Evolutionary conservation across 2,329 filamentous ascomycete genomes (phyloP).

Genomic region (Immersiporthe knoxdaviesiana): DNA sequence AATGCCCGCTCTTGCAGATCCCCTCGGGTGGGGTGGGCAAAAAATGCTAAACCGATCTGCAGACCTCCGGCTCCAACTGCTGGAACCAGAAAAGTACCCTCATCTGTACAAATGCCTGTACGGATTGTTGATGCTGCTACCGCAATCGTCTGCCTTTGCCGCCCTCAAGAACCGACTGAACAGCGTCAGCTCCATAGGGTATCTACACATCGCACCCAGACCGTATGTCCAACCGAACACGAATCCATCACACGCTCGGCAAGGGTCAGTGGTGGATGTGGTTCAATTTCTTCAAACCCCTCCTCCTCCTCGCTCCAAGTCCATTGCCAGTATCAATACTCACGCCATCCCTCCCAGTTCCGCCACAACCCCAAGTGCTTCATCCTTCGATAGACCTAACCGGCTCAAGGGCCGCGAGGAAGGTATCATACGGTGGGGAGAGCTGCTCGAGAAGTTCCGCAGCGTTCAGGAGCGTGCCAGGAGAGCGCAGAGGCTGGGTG

Average conservation of each 20-base stretch:
- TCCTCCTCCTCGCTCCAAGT: slow-evolving; percentile 28
- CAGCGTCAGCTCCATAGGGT: slow-evolving; percentile 95
- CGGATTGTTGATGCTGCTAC: slow-evolving; percentile 95
- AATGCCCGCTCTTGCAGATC: neutral
- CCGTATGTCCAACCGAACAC: slow-evolving; percentile 61
- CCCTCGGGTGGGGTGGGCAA: too few species aligned
- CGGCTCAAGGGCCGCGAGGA: slow-evolving; percentile 83
- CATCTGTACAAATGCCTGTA: slow-evolving; percentile 98
- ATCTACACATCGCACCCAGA: slow-evolving; percentile 80
- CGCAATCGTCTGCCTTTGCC: slow-evolving; percentile 95
- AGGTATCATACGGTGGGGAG: slow-evolving; percentile 83
- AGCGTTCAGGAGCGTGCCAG: slow-evolving; percentile 85
- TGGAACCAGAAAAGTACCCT: slow-evolving; percentile 93
- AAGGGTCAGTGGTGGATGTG: slow-evolving; percentile 41
- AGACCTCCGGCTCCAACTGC: slow-evolving; percentile 92
- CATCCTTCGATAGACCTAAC: slow-evolving; percentile 72
- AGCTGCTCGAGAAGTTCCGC: slow-evolving; percentile 93
- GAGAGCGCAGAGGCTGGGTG: slow-evolving; percentile 65
- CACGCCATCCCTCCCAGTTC: slow-evolving; percentile 44
- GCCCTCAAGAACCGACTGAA: slow-evolving; percentile 96
- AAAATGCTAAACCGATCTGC: slow-evolving; percentile 9
- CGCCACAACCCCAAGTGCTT: slow-evolving; percentile 51
- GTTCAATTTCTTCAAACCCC: slow-evolving; percentile 34
- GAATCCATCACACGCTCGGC: slow-evolving; percentile 38
- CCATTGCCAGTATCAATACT: slow-evolving; percentile 42